Percentiles rank a stretch among this genome's conserved stretches.
phyloP scores from a whole-genome alignment of 2,329 filamentous ascomycete species.

The Exophiala calicioides region DNA sequence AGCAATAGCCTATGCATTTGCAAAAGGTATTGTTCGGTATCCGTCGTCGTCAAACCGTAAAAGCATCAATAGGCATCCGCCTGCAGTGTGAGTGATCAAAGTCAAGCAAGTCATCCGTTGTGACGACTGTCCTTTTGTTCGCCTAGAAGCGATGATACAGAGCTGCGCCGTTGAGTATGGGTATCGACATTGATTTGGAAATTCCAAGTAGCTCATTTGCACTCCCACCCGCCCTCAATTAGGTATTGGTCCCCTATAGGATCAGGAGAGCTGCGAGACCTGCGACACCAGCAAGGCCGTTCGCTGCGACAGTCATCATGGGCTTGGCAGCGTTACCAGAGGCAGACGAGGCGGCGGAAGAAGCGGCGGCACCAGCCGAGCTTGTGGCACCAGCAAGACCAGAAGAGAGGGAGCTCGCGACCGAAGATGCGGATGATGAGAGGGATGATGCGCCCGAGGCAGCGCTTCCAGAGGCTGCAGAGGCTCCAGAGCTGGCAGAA shows the following conservation, averaged over 20 bases:
- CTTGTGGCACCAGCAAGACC: conserved; percentile 24
- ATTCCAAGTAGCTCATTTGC: conserved; percentile 16
- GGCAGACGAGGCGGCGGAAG: conserved; percentile 21
- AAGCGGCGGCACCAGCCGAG: conserved; percentile 24
- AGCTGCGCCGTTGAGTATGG: conserved; percentile 21
- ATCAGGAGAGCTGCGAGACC: conserved; percentile 46
- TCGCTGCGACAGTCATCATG: conserved; percentile 30
- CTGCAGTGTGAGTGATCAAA: conserved; percentile 19
- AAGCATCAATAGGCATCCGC: conserved; percentile 21
- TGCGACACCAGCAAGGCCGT: conserved; percentile 38
- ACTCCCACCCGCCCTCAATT: conserved; percentile 7
- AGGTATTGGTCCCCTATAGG: conserved; percentile 36
- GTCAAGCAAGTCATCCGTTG: conserved; percentile 15
- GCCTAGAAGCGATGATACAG: conserved; percentile 15
- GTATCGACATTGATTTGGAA: conserved; percentile 29
- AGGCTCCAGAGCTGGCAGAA: conserved; percentile 16
- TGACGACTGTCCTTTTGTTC: conserved; percentile 10
- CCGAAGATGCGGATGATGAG: conserved; percentile 25
- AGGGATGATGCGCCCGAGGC: conserved; percentile 28
- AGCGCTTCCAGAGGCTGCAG: conserved; percentile 26
- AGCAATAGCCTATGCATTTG: conserved; percentile 19
- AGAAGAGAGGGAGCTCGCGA: conserved; percentile 18
- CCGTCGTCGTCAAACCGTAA: conserved; percentile 22
- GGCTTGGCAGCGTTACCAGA: conserved; percentile 20
- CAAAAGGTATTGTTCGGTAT: conserved; percentile 19